Conservation (phyloP, 495 filamentous ascomycete genomes). For the Cudoniella acicularis region DNA sequence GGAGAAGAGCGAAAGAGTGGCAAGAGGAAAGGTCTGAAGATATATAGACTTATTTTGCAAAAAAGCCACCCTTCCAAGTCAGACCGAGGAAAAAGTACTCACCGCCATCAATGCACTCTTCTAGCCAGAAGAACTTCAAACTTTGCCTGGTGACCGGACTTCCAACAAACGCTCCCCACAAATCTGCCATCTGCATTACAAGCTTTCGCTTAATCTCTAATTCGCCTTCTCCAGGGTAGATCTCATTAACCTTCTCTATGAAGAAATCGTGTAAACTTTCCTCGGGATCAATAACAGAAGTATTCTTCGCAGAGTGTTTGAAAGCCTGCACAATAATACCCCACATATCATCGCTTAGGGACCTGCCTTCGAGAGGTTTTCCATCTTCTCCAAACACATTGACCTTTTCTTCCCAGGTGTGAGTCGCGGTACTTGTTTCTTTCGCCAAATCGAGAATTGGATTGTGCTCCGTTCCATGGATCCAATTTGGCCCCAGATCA, state of each 20-base stretch:
- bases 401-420: conserved; percentile 54
- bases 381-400: conserved; percentile 64
- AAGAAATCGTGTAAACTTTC: conserved; percentile 79
- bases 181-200: conserved; percentile 60
- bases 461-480: conserved; percentile 82
- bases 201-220: conserved; percentile 29
- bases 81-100: too few relatives aligned
- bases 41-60: too few relatives aligned
- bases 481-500: conserved; percentile 88
- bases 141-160: conserved; percentile 74
- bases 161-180: conserved; percentile 90
- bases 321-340: conserved; percentile 71
- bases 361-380: conserved; percentile 41
- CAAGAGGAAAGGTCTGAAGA: too few relatives aligned
- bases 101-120: conserved; percentile 91
- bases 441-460: conserved; percentile 77
- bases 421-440: conserved; percentile 57
- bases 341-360: conserved; percentile 68
- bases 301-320: conserved; percentile 67
- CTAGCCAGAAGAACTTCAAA: conserved; percentile 89
- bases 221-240: conserved; percentile 45
- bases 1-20: too few relatives aligned
- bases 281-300: conserved; percentile 57
- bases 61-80: too few relatives aligned
- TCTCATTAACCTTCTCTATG: conserved; percentile 50